Base-by-base conservation (phyloP, 2,329 filamentous ascomycete genomes). In the Aspergillus sp. region DNA sequence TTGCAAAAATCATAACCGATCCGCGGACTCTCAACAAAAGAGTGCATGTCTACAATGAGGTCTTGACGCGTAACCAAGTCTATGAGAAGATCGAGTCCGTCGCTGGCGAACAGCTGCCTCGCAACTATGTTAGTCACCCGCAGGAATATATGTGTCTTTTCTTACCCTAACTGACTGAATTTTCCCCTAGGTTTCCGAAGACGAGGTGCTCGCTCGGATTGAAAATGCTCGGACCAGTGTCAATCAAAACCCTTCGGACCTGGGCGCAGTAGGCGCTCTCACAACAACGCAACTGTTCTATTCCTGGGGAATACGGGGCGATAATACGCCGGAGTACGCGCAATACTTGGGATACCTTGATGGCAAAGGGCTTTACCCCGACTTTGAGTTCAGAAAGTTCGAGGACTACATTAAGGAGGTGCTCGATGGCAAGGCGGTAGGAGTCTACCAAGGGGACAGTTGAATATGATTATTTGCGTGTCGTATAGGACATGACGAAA, bases 321-420 rank as follows among this genome's bases (percentile, higher is more conserved):
- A 82, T 49, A 80, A 80, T 58, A 75, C 65, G 1, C 75, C 73
- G 0, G 73, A 77, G 48, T 65, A 72, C 51, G 79, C 79, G 2
- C 62, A 66, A 26, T 80, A 79, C 52, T 63, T 82, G 3, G 78
- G 78, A 0, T 80, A 81, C 57, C 53, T 81, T 8, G 65, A 71
- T 51, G 67, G 61, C 10, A 74, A 72, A 49, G 73, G 80, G n/a
- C 62, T 82, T 17, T 82, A 80, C 57, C 78, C 78, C 0, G 76
- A 76, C 22, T 60, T 79, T 13, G n/a, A 36, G 33, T 13, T 13
- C 33, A 13, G 3, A 3, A 36, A 16, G 4, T 16, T 36, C 9
- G 33, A 16, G 33, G n/a, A 36, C n/a, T 36, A 14, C n/a, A 9
- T 36, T 36, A 13, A 36, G n/a, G 33, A 36, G 33, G n/a, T 36